A percentile compares a stretch with the other conserved stretches of the same genome.
Evolutionary conservation across 768 basidiomycete species (phyloP).

Genomic region (Panellus pusillus): DNA sequence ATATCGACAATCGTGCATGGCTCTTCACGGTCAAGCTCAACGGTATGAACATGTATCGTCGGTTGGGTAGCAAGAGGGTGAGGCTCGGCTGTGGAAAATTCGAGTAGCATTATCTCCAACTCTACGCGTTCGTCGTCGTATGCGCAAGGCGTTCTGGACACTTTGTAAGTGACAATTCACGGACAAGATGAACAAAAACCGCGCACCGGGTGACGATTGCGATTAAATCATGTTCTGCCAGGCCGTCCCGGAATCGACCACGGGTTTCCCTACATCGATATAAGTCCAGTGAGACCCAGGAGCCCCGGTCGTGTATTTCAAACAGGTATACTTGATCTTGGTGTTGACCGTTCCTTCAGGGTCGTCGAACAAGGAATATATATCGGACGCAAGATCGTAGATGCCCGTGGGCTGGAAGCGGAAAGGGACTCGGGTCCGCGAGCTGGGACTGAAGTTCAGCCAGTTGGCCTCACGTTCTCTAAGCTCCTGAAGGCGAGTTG

Average conservation of each 20-base stretch:
- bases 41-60: neutral
- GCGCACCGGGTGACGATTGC: constrained; percentile 12
- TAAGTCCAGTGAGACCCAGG: neutral
- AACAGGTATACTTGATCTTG: neutral
- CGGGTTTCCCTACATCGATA: neutral
- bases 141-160: neutral
- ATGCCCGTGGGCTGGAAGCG: neutral
- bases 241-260: constrained; percentile 11
- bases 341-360: neutral
- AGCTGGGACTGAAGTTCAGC: neutral
- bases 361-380: neutral
- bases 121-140: neutral
- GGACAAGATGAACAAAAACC: neutral
- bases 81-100: constrained; percentile 8
- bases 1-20: constrained; percentile 1
- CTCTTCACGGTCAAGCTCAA: neutral
- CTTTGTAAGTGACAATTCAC: neutral
- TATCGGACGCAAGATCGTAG: constrained; percentile 1
- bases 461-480: neutral
- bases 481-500: constrained; percentile 2
- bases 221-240: constrained; percentile 18
- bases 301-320: constrained; percentile 3
- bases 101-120: neutral
- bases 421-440: neutral
- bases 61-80: constrained; percentile 7